Conservation (phyloP, 768 basidiomycete species). For the Phaeotremella skinneri region DNA sequence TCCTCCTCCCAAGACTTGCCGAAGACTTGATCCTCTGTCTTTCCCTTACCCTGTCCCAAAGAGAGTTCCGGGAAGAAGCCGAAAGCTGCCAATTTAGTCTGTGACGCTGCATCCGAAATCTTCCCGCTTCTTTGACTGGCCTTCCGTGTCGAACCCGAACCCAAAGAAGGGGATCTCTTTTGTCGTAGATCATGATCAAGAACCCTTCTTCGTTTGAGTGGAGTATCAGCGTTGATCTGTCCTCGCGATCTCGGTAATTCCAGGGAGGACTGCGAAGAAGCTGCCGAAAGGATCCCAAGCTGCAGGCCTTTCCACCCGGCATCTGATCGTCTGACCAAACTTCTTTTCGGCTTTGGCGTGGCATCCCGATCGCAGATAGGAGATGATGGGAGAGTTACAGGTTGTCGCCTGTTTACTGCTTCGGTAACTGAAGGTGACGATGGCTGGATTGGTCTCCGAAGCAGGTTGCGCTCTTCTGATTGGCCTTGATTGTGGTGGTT, state of each 20-base stretch:
- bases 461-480: constrained; percentile 5
- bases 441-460: constrained; percentile 3
- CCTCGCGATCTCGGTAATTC: background rate
- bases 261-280: background rate
- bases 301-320: constrained; percentile 15
- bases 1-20: constrained; percentile 36
- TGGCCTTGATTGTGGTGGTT: background rate
- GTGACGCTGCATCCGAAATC: background rate
- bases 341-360: background rate
- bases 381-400: background rate
- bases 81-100: constrained; percentile 34
- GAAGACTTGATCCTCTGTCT: constrained; percentile 11
- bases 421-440: constrained; percentile 5
- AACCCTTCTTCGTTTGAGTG: background rate
- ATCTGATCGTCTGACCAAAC: background rate
- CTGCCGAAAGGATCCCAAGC: constrained; percentile 15
- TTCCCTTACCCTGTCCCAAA: constrained; percentile 13
- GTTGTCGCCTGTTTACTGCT: too few species aligned
- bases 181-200: background rate
- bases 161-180: background rate
- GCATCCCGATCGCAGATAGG: background rate
- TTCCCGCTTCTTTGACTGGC: constrained; percentile 3
- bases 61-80: constrained; percentile 24
- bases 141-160: constrained; percentile 9
- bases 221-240: background rate